These are phyloP conservation scores for Penicillium sp. DNA, from an alignment of 2,329 filamentous ascomycete species.

Conservation along the genomic window DNA sequence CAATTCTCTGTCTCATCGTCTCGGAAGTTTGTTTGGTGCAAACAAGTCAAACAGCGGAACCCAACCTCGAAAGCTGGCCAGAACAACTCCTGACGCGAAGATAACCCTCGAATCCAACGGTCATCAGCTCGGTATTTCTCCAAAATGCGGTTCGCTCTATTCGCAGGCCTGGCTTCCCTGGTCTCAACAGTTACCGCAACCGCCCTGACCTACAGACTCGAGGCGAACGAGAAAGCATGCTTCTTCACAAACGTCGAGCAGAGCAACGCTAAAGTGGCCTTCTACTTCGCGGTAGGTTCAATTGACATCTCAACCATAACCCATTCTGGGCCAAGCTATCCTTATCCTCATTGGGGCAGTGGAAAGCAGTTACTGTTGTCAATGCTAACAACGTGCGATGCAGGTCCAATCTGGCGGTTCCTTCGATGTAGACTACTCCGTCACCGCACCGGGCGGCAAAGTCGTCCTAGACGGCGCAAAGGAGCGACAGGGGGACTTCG, in stretches of 20 bases:
- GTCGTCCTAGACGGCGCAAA: slow-evolving; percentile 81
- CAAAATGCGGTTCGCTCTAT: slow-evolving; percentile 63
- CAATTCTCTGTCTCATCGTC: not conserved
- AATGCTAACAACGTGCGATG: slow-evolving; percentile 9
- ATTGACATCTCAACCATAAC: not conserved
- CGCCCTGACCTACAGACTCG: slow-evolving; percentile 87
- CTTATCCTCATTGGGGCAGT: not conserved
- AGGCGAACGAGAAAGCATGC: slow-evolving; percentile 89
- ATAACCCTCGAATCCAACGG: slow-evolving; percentile 12
- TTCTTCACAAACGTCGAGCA: slow-evolving; percentile 81
- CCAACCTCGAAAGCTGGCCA: slow-evolving; percentile 31
- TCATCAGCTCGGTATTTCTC: slow-evolving; percentile 16
- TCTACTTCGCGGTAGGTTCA: slow-evolving; percentile 87
- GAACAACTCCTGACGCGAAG: slow-evolving; percentile 30
- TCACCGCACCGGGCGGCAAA: slow-evolving; percentile 76
- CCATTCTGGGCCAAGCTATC: not conserved
- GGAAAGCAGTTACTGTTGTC: not conserved
- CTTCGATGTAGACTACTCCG: slow-evolving; percentile 93
- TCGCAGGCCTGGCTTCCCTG: slow-evolving; percentile 67
- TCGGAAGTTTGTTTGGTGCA: slow-evolving; percentile 29
- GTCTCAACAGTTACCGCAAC: slow-evolving; percentile 74
- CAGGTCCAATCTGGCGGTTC: slow-evolving; percentile 97
- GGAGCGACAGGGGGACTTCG: slow-evolving; percentile 93
- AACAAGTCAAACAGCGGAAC: slow-evolving; percentile 34
- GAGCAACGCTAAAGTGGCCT: slow-evolving; percentile 83